A percentile compares a stretch with the other conserved stretches of the same genome.
These are phyloP conservation scores for Apiotrichum veenhuisii DNA, from an alignment of 1,284 basidiomycete genomes.

Conservation along the genomic window DNA sequence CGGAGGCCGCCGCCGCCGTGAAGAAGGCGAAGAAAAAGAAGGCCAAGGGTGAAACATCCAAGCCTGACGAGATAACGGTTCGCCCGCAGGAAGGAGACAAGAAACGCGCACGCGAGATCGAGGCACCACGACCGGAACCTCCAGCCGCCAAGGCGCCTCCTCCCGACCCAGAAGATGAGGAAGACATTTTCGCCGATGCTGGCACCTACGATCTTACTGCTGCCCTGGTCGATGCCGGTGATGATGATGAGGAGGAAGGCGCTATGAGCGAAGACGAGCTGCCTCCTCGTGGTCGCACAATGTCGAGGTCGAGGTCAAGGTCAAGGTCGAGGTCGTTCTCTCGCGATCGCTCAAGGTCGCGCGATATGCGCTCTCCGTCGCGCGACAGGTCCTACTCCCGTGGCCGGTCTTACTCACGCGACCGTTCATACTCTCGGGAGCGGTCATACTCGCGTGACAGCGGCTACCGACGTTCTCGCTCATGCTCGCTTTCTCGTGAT, in stretches of 20 bases:
- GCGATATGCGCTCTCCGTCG: constrained; percentile 1
- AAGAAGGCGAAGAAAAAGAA: constrained; percentile 31
- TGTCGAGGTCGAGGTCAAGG: constrained; percentile 4
- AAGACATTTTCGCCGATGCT: constrained; percentile 76
- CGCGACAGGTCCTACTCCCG: background rate
- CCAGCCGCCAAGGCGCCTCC: background rate
- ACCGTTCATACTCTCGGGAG: constrained; percentile 6
- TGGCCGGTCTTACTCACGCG: constrained; percentile 9
- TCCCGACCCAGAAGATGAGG: constrained; percentile 42
- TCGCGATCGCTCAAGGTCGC: constrained; percentile 2
- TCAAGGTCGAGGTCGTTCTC: background rate
- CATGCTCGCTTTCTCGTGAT: constrained; percentile 4
- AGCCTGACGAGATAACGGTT: background rate
- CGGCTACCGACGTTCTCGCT: background rate
- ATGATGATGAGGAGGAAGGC: constrained; percentile 26
- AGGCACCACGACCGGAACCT: constrained; percentile 1
- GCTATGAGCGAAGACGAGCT: constrained; percentile 9
- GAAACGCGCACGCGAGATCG: background rate
- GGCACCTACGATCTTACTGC: constrained; percentile 73
- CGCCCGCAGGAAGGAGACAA: no score
- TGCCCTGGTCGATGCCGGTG: constrained; percentile 29
- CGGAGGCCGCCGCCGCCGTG: constrained; percentile 17
- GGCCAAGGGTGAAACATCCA: constrained; percentile 10
- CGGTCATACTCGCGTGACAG: constrained; percentile 5
- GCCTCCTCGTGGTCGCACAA: background rate